Evolutionary conservation across 805 yeast species (phyloP), one percentile per base, ranked within the genome.

Genomic region (Kluyveromyces nonfermentans): DNA sequence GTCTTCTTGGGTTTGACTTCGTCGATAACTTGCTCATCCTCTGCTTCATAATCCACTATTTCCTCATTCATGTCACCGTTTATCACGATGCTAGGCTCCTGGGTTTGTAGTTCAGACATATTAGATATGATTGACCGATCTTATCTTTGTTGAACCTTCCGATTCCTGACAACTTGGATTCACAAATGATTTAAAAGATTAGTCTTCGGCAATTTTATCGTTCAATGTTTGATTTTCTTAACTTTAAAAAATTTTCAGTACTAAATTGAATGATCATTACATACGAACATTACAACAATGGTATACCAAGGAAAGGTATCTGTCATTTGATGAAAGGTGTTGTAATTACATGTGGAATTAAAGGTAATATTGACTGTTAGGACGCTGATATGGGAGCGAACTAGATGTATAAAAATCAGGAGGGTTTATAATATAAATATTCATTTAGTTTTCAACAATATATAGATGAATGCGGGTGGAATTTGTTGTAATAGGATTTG

Each of bases 61-160:
- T 67, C 69, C 46, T 72, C 76, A 51, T 69, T 73, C 72, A 66
- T 66, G 65, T 66, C 75, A 69, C 77, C 85, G 70, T 68, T 77
- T 62, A 86, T 84, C 54, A 88, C 80, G 57, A 88, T 81, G 62
- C 82, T 85, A 37, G 96, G 96, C 53, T 80, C 81, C 46, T 82
- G 88, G 65, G 80, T 86, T 64, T 86, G 88, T 57, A 86, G 73
- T 69, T 86, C 83, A 50, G 87, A 77, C 89, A 82, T 82, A 34
- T 21, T 34, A 16, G 37, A 34, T 34, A 34, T 34, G 22, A 18
- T 34, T 34, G 15, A 17, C 9, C 14, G 30, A 25, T 25, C 30
- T 25, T 25, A 25, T 25, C 30, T 25, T 10, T 25, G 30, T 25
- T 25, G 30, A 10, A 25, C 30, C 7, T 25, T 25, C 30, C 30